These are phyloP conservation scores for Globisporangium paroecandrum DNA, from an alignment of 352 stramenopile species.

Conservation along the genomic window DNA sequence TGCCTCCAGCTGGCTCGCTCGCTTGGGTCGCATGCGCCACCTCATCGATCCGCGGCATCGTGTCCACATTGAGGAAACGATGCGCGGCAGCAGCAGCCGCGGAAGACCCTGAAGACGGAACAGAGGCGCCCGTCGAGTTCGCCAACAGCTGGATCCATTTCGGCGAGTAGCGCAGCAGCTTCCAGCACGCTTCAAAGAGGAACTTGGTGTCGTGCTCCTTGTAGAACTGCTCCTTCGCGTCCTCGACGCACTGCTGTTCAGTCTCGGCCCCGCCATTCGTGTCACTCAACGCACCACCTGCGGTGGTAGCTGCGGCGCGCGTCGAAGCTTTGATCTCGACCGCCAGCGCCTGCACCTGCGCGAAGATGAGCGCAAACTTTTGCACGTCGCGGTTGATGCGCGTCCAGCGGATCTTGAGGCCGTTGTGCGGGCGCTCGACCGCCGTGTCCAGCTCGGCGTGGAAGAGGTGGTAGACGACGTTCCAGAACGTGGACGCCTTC, in stretches of 20 bases:
- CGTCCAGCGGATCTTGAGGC: constrained; percentile 79
- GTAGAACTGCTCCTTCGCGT: constrained; percentile 47
- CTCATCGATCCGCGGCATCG: constrained; percentile 13
- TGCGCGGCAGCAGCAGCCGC: neutral
- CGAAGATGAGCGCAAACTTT: constrained; percentile 55
- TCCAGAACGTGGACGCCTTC: constrained; percentile 67
- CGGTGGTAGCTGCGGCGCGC: neutral
- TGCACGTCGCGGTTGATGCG: constrained; percentile 79
- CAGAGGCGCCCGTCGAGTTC: constrained; percentile 30
- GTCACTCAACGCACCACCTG: neutral
- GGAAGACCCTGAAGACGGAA: constrained; percentile 9
- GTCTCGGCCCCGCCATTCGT: constrained; percentile 2
- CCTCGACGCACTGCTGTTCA: constrained; percentile 47
- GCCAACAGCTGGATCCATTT: constrained; percentile 66
- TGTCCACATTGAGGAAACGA: constrained; percentile 12
- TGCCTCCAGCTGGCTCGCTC: neutral
- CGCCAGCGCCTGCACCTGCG: constrained; percentile 28
- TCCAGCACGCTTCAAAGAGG: constrained; percentile 66
- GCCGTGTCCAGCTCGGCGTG: constrained; percentile 55
- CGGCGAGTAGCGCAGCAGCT: constrained; percentile 53
- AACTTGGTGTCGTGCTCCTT: constrained; percentile 60
- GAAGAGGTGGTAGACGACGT: constrained; percentile 59
- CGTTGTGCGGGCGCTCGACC: constrained; percentile 61
- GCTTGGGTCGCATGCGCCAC: neutral
- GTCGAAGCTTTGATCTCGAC: constrained; percentile 6